A percentile compares a stretch with the other conserved stretches of the same genome.
These are phyloP conservation scores for Crithidia mellificae DNA, from an alignment of 208 protist genomes.

Conservation along the genomic window DNA sequence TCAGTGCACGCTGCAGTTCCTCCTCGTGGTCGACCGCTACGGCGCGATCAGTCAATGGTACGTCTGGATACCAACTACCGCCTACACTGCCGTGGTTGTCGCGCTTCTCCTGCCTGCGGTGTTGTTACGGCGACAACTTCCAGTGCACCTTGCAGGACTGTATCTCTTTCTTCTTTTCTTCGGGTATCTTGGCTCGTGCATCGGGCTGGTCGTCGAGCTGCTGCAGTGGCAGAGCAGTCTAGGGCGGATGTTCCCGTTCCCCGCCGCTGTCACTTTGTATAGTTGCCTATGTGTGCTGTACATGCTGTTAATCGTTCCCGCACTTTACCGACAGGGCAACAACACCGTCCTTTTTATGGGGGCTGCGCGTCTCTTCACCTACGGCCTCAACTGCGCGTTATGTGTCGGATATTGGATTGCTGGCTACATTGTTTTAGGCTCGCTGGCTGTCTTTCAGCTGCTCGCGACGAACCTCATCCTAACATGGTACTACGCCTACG, in stretches of 20 bases:
- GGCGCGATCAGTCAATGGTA: conserved; percentile 58
- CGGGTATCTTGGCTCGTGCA: conserved; percentile 59
- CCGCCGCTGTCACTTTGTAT: conserved; percentile 64
- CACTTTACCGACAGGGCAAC: conserved; percentile 29
- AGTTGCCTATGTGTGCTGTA: conserved; percentile 62
- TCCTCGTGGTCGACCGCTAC: conserved; percentile 44
- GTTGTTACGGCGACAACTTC: conserved; percentile 26
- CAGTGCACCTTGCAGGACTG: conserved; percentile 26
- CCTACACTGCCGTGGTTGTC: conserved; percentile 42
- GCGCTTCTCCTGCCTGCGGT: conserved; percentile 31
- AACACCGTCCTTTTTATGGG: conserved; percentile 43
- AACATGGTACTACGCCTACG: conserved; percentile 52
- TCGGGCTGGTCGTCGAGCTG: conserved; percentile 64
- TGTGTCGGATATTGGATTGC: conserved; percentile 67
- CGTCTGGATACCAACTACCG: conserved; percentile 63
- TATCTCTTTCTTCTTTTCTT: conserved; percentile 48
- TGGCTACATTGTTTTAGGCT: conserved; percentile 57
- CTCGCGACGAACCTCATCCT: conserved; percentile 54
- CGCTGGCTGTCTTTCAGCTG: conserved; percentile 52
- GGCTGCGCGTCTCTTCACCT: conserved; percentile 45
- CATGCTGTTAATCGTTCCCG: conserved; percentile 32
- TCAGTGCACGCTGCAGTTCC: conserved; percentile 41
- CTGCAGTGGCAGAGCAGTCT: conserved; percentile 60
- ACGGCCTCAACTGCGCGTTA: conserved; percentile 65
- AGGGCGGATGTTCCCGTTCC: conserved; percentile 66